phyloP scores from a whole-genome alignment of 2,329 filamentous ascomycete genomes.

The Pseudogymnoascus sp. region DNA sequence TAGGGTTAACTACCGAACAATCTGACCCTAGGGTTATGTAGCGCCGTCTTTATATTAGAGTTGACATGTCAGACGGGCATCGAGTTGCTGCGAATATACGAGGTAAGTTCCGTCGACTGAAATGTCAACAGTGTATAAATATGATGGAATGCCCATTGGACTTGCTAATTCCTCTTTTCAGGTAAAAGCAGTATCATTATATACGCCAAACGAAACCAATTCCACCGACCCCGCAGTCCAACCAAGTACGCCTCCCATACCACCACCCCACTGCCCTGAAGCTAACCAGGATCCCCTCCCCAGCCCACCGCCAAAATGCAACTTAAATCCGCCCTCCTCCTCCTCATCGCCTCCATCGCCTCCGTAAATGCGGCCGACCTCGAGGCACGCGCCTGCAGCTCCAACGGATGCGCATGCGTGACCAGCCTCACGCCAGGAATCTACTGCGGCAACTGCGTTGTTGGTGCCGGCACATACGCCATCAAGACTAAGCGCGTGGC shows the following conservation, averaged over 20 bases:
- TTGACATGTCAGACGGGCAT: constrained; percentile 2
- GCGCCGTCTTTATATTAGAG: neutral
- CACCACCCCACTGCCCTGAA: neutral
- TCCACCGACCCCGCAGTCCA: neutral
- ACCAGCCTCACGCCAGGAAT: constrained; percentile 17
- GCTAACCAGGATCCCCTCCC: neutral
- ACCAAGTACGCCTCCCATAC: neutral
- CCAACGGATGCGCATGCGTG: constrained; percentile 21
- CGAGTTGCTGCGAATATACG: neutral
- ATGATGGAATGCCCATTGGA: neutral
- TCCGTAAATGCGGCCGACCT: neutral
- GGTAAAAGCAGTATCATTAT: neutral
- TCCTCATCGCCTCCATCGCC: neutral
- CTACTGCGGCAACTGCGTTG: constrained; percentile 22
- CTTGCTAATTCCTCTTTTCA: neutral
- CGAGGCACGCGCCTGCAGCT: constrained; percentile 16
- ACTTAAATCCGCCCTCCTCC: neutral
- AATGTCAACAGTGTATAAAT: neutral
- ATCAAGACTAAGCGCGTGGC: constrained; percentile 20
- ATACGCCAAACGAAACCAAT: neutral
- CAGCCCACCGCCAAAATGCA: neutral
- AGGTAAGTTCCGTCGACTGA: neutral
- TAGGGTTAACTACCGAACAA: neutral
- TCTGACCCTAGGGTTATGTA: neutral
- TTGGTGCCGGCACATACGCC: constrained; percentile 20